Percentiles rank a stretch among this genome's conserved stretches.
phyloP scores from a whole-genome alignment of 768 basidiomycete genomes.

The Boletales sp. region DNA sequence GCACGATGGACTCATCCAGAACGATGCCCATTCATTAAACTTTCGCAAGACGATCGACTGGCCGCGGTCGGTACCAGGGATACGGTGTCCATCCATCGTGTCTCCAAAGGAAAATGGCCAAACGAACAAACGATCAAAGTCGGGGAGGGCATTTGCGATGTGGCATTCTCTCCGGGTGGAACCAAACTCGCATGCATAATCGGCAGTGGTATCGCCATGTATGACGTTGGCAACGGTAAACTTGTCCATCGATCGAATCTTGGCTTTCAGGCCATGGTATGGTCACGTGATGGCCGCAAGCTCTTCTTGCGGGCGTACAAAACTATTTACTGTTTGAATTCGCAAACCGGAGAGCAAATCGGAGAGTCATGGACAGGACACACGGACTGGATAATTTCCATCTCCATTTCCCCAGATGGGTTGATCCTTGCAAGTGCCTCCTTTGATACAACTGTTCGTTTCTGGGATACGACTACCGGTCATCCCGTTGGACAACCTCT shows the following conservation, averaged over 20 bases:
- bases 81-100: not conserved
- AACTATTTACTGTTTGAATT: slow-evolving; percentile 7
- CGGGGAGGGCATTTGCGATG: rapidly evolving
- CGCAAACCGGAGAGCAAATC: not conserved
- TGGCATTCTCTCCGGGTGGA: slow-evolving; percentile 2
- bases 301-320: not conserved
- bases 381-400: not conserved
- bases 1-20: not conserved
- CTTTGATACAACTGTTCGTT: too few species aligned
- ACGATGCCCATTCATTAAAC: rapidly evolving
- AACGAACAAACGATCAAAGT: not conserved
- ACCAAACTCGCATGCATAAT: not conserved
- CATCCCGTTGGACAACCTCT: too few species aligned
- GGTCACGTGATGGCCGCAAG: slow-evolving; percentile 11
- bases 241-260: too few species aligned
- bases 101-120: not conserved
- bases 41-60: slow-evolving; percentile 4
- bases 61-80: not conserved
- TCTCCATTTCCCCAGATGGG: too few species aligned
- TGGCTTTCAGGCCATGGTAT: too few species aligned
- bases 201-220: not conserved
- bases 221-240: not conserved
- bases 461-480: too few species aligned
- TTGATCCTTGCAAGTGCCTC: too few species aligned
- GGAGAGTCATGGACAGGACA: slow-evolving; percentile 14